Evolutionary conservation across 2,329 filamentous ascomycete genomes (phyloP), one percentile per base, ranked within the genome.

Genomic region (Sphaceloma murrayae): DNA sequence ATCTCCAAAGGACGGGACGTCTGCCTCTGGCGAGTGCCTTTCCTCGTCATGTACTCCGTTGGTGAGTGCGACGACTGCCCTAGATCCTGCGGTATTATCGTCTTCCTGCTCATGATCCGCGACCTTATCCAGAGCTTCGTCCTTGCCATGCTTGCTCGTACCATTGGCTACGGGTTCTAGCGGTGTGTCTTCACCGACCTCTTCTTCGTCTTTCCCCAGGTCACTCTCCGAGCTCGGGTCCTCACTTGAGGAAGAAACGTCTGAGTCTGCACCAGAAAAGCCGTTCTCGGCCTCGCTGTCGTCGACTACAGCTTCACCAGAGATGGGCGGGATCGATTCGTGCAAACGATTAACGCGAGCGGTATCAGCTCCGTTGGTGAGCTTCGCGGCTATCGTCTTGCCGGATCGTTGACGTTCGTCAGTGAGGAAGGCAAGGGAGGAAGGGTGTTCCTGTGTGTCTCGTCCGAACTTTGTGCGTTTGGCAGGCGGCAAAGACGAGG

Each of bases 1-100:
- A 59, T 96, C 89, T 54, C 87, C 89, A 60, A 96, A 94, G 0
- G 86, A 85, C 2, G 85, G 83, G 51, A 75, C 74, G 40, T 69
- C 67, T 9, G 55, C 57, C 10, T 62, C 62, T 13, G 54, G 57
- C 10, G 53, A 51, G 26, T 59, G 53, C 14, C 53, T 32, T 16
- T 34, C 42, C 6, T 34, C 42, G 4, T 45, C 13, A 10, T n/a
- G 17, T 5, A 17, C 14, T 6, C 42, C 42, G 24, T 45, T 45
- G 11, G 42, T 34, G 10, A 40, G 36, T n/a, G n/a, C n/a, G n/a
- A n/a, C n/a, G n/a, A n/a, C n/a, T n/a, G n/a, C n/a, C n/a, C n/a
- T n/a, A n/a, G n/a, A n/a, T n/a, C n/a, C n/a, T n/a, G n/a, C 52
- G 5, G 53, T 55, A 26, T 62, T 63, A 9, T 63, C 56, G 52